phyloP scores from a whole-genome alignment of 257 asterid species.

The Penstemon newberryi region DNA sequence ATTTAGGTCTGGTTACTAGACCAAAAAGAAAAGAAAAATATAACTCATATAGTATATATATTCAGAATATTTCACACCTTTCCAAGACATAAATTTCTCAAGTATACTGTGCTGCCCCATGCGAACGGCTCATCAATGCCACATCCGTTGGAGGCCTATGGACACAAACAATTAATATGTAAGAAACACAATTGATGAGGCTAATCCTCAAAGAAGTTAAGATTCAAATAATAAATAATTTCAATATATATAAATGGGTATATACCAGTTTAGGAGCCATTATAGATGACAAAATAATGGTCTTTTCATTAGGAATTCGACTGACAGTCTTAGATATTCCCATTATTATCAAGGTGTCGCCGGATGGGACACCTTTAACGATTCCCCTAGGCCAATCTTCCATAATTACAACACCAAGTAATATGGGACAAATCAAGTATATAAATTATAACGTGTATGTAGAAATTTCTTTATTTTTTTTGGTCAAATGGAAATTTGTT shows the following conservation, averaged over 20 bases:
- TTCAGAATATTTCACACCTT: slow-evolving; percentile 49
- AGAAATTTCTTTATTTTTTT: no score
- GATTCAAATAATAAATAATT: no score
- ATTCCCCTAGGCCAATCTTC: slow-evolving; percentile 36
- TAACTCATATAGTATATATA: no score
- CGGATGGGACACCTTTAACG: slow-evolving; percentile 95
- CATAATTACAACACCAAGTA: no score
- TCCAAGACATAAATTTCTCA: slow-evolving; percentile 89
- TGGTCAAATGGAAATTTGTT: no score
- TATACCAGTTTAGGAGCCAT: slow-evolving; percentile 91
- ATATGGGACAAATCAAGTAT: no score
- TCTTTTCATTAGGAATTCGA: slow-evolving; percentile 78
- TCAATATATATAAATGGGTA: background rate
- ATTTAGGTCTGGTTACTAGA: no score
- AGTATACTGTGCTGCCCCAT: slow-evolving; percentile 90
- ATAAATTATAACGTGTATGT: no score
- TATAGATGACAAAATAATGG: slow-evolving; percentile 83
- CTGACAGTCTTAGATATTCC: slow-evolving; percentile 65
- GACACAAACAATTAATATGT: slow-evolving; percentile 1
- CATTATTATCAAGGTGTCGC: slow-evolving; percentile 86
- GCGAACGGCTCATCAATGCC: slow-evolving; percentile 94
- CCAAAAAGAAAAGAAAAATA: background rate
- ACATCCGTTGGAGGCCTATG: slow-evolving; percentile 89
- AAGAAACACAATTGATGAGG: background rate
- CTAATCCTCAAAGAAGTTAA: no score